A percentile compares a stretch with the other conserved stretches of the same genome.
Conservation (phyloP, 306 rosid genomes). For the Boehmeria nivea region DNA sequence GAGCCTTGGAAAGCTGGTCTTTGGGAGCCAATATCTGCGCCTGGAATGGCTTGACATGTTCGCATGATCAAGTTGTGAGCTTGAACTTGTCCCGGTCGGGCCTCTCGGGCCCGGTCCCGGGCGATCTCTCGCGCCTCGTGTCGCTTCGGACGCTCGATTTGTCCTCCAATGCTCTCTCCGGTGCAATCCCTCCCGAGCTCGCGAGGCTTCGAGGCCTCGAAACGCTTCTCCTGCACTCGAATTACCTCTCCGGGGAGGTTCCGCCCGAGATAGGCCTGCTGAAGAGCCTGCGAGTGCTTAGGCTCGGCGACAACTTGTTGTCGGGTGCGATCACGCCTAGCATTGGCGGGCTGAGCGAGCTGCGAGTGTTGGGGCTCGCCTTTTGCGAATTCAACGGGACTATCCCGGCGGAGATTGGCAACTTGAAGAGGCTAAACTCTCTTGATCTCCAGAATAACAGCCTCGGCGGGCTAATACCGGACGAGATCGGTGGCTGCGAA, state of each 20-base stretch:
- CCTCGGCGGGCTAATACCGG: slow-evolving; percentile 63
- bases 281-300: slow-evolving; percentile 70
- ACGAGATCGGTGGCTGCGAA: slow-evolving; percentile 54
- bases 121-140: slow-evolving; percentile 41
- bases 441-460: slow-evolving; percentile 70
- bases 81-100: slow-evolving; percentile 68
- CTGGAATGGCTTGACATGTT: slow-evolving; percentile 75
- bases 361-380: slow-evolving; percentile 59
- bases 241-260: slow-evolving; percentile 66
- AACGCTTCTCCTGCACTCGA: slow-evolving; percentile 52
- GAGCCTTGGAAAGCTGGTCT: slow-evolving; percentile 69
- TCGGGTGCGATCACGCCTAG: slow-evolving; percentile 62
- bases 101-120: slow-evolving; percentile 62
- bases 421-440: slow-evolving; percentile 56
- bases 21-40: slow-evolving; percentile 44
- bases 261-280: slow-evolving; percentile 73
- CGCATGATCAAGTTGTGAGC: slow-evolving; percentile 45
- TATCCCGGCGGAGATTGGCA: slow-evolving; percentile 66
- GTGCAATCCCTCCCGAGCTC: slow-evolving; percentile 64
- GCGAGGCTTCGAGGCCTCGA: slow-evolving; percentile 56
- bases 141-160: slow-evolving; percentile 73
- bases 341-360: slow-evolving; percentile 55
- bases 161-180: slow-evolving; percentile 65
- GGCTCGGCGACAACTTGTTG: slow-evolving; percentile 72
- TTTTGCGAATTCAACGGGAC: slow-evolving; percentile 76